Evolutionary conservation across 805 yeast genomes (phyloP), one percentile per base, ranked within the genome.

Genomic region (Spathaspora arborariae): DNA sequence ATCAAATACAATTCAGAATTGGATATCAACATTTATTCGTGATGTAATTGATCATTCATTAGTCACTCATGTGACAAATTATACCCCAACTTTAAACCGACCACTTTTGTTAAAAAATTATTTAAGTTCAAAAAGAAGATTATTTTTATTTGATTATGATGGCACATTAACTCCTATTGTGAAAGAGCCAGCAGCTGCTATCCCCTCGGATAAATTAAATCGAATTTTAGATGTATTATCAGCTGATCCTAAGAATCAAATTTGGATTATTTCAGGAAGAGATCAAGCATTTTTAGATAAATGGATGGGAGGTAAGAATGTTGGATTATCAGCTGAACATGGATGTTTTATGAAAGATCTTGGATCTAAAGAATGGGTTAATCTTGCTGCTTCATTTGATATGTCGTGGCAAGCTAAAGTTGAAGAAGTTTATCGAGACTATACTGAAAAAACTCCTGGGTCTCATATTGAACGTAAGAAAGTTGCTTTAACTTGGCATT

Each of bases 141-240:
- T 94, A 48, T 89, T 94, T 56, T 65, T 94, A 56, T 91, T 94
- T 67, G 99, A 94, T 67, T 94, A 94, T 63, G 99, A 94, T 63
- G 99, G 99, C 22, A 94, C 99, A 1, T 74, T 94, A 55, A 89
- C 99, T 0, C 98, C 98, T 11, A 94, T 94, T 59, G 99, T 94
- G 3, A 79, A 82, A 35, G 98, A 94, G 56, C 99, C 99, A 1
- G 89, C 92, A n/a, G 97, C 98, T 0, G 99, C 99, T 0, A 86
- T 94, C 37, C 99, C 99, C 2, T 82, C 96, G 0, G 82, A 84
- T 2, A 76, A 85, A 54, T 72, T 94, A 39, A 74, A 80, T 45
- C 65, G 72, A 7, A 79, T 85, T 10, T 65, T 94, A 48, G 72
- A 77, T 21, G 69, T 73, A 24, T 72, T 94, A 45, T 74, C 85